Percentiles rank a stretch among this genome's conserved stretches.
Evolutionary conservation across 805 yeast genomes (phyloP).

Genomic region (Hanseniaspora vineae): DNA sequence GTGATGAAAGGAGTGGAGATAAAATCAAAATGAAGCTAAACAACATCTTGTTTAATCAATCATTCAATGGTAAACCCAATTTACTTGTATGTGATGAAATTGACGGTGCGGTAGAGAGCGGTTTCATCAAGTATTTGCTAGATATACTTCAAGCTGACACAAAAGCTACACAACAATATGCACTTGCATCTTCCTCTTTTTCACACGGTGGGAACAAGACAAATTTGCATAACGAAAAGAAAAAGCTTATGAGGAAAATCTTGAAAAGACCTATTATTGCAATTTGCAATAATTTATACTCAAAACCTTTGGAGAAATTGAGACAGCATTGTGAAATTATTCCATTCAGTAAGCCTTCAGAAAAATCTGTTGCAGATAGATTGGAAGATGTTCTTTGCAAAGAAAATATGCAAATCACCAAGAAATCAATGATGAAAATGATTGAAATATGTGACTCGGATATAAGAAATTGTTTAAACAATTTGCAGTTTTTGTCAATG

Average conservation of each 20-base stretch:
- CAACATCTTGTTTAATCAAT: constrained; percentile 53
- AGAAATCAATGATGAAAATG: constrained; percentile 46
- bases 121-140: constrained; percentile 43
- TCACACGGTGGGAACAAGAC: constrained; percentile 6
- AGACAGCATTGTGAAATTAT: constrained; percentile 65
- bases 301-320: constrained; percentile 59
- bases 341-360: constrained; percentile 46
- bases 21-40: constrained; percentile 39
- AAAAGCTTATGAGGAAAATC: constrained; percentile 23
- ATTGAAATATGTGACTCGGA: constrained; percentile 69
- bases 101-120: constrained; percentile 63
- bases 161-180: constrained; percentile 29
- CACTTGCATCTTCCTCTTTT: constrained; percentile 11
- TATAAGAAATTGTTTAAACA: constrained; percentile 72
- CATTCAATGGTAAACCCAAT: constrained; percentile 47
- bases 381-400: constrained; percentile 38
- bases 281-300: constrained; percentile 78
- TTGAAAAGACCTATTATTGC: constrained; percentile 80
- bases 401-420: constrained; percentile 14
- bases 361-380: constrained; percentile 32
- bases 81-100: constrained; percentile 83
- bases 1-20: constrained; percentile 60
- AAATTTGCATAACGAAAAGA: constrained; percentile 12
- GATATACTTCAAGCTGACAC: constrained; percentile 50
- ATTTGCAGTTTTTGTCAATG: constrained; percentile 48